Base-by-base conservation (phyloP, 495 filamentous ascomycete species). In the Penicillium simplicissimum region DNA sequence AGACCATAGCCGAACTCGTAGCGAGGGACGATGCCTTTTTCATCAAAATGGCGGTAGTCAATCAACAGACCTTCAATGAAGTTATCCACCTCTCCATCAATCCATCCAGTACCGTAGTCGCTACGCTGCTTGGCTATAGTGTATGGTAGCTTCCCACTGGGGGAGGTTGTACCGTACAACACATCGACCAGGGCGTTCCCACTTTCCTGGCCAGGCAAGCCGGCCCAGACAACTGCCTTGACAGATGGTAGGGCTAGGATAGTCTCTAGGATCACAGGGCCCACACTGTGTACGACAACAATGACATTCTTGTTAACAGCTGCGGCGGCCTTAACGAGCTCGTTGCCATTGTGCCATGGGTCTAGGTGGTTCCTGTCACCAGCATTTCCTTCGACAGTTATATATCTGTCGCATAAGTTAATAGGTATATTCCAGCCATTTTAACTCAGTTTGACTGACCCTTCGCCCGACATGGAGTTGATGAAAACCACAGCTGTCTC, bases 261-360 rank as follows among this genome's bases (percentile, higher is more conserved):
- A 1, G 72, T 72, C 58, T 68, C 73, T 17, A 63, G 60, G n/a
- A 74, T 75, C 40, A 88, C 56, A 74, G 75, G 74, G 8, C 87
- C 87, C 3, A 84, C 87, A 53, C 82, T 85, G 72, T 90, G 85
- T 42, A 86, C 75, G 38, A 96, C 85, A 14, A 97, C 90, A 57
- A 97, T 87, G 14, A 90, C 93, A 78, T 95, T 94, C 66, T 87
- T 82, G 78, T 88, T 91, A 31, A 80, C 61, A 6, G 84, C 79
- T 9, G 90, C 85, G 34, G 66, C 67, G 21, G 67, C 40, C 33
- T 70, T 58, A 35, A 72, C 65, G 6, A 72, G 62, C 37, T 56
- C 48, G 56, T 72, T 69, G 35, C 65, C 70, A 23, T 72, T 66
- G 59, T 76, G 70, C 73, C 73, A 76, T 0, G 72, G 70, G 35